Conservation (phyloP, 805 yeast genomes). For the Komagataella kurtzmanii region DNA sequence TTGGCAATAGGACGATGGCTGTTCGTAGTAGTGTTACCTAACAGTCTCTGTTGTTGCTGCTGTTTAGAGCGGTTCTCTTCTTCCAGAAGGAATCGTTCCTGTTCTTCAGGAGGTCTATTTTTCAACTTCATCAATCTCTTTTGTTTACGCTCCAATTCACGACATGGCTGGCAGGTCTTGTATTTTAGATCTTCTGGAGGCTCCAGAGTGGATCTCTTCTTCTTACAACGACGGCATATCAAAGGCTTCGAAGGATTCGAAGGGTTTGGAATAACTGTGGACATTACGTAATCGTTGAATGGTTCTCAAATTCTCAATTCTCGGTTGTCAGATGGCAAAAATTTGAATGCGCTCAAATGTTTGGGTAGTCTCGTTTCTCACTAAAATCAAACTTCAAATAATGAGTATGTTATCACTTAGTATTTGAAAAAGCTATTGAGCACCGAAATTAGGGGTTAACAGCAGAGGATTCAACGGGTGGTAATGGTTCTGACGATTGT, state of each 20-base stretch:
- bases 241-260: not conserved
- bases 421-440: not conserved
- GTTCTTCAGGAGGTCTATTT: not conserved
- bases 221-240: conserved; percentile 41
- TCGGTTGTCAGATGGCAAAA: not conserved
- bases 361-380: not conserved
- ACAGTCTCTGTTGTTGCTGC: not conserved
- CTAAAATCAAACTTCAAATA: not conserved
- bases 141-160: conserved; percentile 36
- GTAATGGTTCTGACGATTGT: not conserved
- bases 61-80: not conserved
- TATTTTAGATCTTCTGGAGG: conserved; percentile 42
- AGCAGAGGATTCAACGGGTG: not conserved
- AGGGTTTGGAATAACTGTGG: not conserved
- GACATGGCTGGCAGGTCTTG: conserved; percentile 45
- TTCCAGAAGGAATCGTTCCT: not conserved
- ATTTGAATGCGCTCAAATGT: not conserved
- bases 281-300: not conserved
- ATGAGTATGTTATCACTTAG: not conserved
- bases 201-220: conserved; percentile 41
- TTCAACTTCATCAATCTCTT: conserved; percentile 9
- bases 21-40: not conserved
- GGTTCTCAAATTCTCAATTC: not conserved
- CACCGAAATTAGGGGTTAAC: not conserved
- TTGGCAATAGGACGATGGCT: not conserved